Evolutionary conservation across 2,329 filamentous ascomycete species (phyloP), one percentile per base, ranked within the genome.

Genomic region (Colletotrichum musae): DNA sequence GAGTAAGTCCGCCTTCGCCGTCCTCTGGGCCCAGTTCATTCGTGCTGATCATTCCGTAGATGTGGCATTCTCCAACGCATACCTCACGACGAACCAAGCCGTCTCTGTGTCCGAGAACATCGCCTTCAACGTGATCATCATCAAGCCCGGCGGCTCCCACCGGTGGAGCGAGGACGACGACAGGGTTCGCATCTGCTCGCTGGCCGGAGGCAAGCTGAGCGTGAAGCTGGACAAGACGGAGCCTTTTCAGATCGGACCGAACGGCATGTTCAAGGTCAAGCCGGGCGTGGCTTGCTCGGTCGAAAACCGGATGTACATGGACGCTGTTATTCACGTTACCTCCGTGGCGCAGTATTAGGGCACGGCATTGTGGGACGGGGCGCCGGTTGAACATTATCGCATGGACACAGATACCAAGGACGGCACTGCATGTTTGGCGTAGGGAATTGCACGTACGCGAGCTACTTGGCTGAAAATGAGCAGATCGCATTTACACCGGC

Each of bases 251-350:
- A 73, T 87, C 3, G 86, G 86, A 0, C 77, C 79, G 1, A 79
- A 83, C 59, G 83, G 86, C 28, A 76, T 83, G 72, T 84, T 87
- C 70, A 77, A 79, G 57, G 77, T 87, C 45, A 77, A 74, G 24
- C 79, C 83, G 0, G 81, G 82, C 0, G 76, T 75, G 58, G 61
- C 63, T 1, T 85, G 82, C 71, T 76, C 74, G 18, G 79, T 82
- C 5, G 75, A 80, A 65, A 88, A 88, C 69, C 75, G 77, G 39
- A 73, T 82, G 0, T 87, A 87, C 66, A 50, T 80, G 3, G 83
- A 86, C 64, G 80, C 83, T 0, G 77, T 80, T 18, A 68, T 87
- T 48, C 82, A 85, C 64, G 80, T 83, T 59, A 80, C 79, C 3
- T 78, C 79, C 5, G 72, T 82, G 18, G 45, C 56, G 21, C 45